Conservation (phyloP, 78 protist species). For the Salpingoeca rosetta region DNA sequence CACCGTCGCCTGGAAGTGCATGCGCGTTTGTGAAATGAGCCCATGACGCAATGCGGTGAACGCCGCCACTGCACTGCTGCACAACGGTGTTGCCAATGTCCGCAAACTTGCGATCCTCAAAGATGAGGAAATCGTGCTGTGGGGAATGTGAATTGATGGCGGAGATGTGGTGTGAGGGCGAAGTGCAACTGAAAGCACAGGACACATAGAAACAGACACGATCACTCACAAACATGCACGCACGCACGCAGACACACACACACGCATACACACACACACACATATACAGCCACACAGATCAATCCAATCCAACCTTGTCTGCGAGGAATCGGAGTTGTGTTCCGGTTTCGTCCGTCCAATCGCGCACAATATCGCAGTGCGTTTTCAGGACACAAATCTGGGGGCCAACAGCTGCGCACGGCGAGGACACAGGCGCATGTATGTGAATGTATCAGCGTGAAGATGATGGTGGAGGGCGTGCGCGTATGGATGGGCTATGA, state of each 20-base stretch:
- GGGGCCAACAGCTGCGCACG: conserved; percentile 44
- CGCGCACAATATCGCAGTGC: conserved; percentile 75
- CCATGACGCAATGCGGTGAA: conserved; percentile 57
- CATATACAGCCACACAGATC: background rate
- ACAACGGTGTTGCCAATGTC: conserved; percentile 80
- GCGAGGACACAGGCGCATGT: conserved; percentile 8
- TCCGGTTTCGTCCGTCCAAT: conserved; percentile 42
- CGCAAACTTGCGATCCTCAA: conserved; percentile 89
- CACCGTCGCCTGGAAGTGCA: too few relatives aligned
- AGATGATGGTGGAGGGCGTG: too few relatives aligned
- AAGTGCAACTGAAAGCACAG: too few relatives aligned
- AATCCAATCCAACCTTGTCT: background rate
- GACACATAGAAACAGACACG: too few relatives aligned
- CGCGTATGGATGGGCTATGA: too few relatives aligned
- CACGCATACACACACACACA: background rate
- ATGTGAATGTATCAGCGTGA: too few relatives aligned
- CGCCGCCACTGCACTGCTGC: conserved; percentile 64
- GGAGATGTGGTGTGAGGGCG: too few relatives aligned
- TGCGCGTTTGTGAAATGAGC: background rate
- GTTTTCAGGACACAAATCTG: conserved; percentile 76
- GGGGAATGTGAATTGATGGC: too few relatives aligned
- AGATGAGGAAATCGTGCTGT: conserved; percentile 68
- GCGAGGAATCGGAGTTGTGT: background rate
- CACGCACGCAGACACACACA: conserved; percentile 1
- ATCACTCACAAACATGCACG: background rate